Conservation (phyloP, 257 asterid species). For the Jasminum sambac region DNA sequence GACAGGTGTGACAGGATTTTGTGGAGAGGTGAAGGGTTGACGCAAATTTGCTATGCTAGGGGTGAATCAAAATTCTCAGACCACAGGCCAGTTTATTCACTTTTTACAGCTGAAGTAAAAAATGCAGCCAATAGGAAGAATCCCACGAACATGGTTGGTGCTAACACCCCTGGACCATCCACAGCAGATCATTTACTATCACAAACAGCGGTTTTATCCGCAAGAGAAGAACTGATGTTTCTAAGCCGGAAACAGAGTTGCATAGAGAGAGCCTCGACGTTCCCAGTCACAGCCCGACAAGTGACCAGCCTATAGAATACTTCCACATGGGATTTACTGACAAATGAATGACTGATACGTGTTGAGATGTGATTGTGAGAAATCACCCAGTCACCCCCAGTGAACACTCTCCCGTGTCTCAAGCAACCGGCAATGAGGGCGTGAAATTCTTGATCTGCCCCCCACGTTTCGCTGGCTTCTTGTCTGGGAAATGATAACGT, state of each 20-base stretch:
- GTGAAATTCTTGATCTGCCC: not conserved
- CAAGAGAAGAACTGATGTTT: slow-evolving; percentile 27
- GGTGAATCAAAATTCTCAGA: slow-evolving; percentile 87
- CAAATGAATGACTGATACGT: slow-evolving; percentile 1
- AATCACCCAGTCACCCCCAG: not conserved
- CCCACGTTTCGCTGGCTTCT: not conserved
- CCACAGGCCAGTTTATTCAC: slow-evolving; percentile 84
- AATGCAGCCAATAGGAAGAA: slow-evolving; percentile 26
- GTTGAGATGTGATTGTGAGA: slow-evolving; percentile 6
- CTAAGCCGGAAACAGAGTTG: slow-evolving; percentile 36
- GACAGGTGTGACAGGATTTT: slow-evolving; percentile 87
- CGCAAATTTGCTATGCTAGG: slow-evolving; percentile 66
- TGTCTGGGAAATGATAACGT: slow-evolving; percentile 2
- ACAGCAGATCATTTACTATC: slow-evolving; percentile 2
- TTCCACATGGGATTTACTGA: not conserved
- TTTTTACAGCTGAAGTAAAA: slow-evolving; percentile 50
- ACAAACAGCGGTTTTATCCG: slow-evolving; percentile 2
- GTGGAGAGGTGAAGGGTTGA: slow-evolving; percentile 86
- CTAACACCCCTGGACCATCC: slow-evolving; percentile 6
- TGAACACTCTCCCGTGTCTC: not conserved
- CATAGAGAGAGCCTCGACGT: slow-evolving; percentile 36
- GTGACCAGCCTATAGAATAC: slow-evolving; percentile 23
- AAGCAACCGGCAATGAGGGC: slow-evolving; percentile 19
- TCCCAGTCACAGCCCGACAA: slow-evolving; percentile 23
- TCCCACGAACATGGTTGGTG: slow-evolving; percentile 15